These are phyloP conservation scores for Castanea mollissima DNA, from an alignment of 306 rosid genomes.

Conservation along the genomic window DNA sequence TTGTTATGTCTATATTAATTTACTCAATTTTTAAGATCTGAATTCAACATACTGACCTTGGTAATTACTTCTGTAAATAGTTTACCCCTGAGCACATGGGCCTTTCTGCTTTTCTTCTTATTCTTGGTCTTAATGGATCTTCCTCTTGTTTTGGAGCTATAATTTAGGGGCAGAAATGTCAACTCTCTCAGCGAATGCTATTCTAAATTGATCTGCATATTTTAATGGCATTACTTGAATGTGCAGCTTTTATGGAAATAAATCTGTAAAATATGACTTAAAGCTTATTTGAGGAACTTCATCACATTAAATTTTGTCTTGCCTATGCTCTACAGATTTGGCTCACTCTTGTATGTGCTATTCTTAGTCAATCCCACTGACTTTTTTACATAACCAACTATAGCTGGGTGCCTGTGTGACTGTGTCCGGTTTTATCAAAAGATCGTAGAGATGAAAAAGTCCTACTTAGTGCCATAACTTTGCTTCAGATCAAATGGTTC, in stretches of 20 bases:
- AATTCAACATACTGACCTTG: background rate
- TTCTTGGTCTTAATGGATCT: background rate
- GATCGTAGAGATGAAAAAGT: background rate
- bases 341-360: background rate
- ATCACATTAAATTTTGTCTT: background rate
- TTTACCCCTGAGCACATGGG: background rate
- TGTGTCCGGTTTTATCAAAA: background rate
- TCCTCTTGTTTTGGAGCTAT: background rate
- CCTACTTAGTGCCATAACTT: background rate
- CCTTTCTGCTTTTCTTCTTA: background rate
- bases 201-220: background rate
- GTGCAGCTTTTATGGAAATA: background rate
- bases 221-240: background rate
- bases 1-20: background rate
- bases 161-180: background rate
- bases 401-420: too few relatives aligned
- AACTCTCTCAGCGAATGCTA: background rate
- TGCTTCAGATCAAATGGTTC: background rate
- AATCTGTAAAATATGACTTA: background rate
- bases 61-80: background rate
- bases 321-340: background rate
- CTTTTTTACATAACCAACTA: too few relatives aligned
- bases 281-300: background rate
- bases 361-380: background rate
- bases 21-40: background rate